Percentiles rank a stretch among this genome's conserved stretches.
Conservation (phyloP, 768 basidiomycete species). For the Leccinum subgranulosum region DNA sequence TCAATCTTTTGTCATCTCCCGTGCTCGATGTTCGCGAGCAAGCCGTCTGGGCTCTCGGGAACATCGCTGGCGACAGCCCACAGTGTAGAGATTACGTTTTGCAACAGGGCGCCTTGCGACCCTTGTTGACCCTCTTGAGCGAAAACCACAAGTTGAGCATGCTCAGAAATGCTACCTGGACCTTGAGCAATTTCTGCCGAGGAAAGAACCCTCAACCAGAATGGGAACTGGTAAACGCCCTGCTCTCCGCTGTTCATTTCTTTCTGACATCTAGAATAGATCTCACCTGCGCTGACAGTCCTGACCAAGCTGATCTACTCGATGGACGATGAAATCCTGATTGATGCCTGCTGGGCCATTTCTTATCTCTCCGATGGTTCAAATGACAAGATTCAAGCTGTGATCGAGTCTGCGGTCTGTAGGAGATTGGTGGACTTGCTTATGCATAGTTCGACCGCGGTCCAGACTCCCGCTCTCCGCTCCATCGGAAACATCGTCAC, state of each 20-base stretch:
- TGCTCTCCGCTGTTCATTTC: constrained; percentile 2
- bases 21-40: constrained; percentile 98
- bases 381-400: constrained; percentile 99
- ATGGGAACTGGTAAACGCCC: constrained; percentile 82
- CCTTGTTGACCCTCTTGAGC: constrained; percentile 84
- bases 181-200: constrained; percentile 97
- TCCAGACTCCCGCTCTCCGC: constrained; percentile 96
- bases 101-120: constrained; percentile 87
- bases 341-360: constrained; percentile 99
- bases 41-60: constrained; percentile 98
- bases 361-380: constrained; percentile 98
- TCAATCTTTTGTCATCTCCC: constrained; percentile 90
- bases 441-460: constrained; percentile 91
- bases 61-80: constrained; percentile 98
- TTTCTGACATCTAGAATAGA: constrained; percentile 48
- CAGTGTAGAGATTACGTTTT: constrained; percentile 97
- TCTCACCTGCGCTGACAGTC: constrained; percentile 94
- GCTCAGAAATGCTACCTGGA: constrained; percentile 99
- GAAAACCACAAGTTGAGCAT: constrained; percentile 99
- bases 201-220: constrained; percentile 98
- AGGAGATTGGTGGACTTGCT: constrained; percentile 95
- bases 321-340: constrained; percentile 97
- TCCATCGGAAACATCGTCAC: constrained; percentile 99
- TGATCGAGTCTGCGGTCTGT: constrained; percentile 97
- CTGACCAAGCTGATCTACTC: constrained; percentile 98